Base-by-base conservation (phyloP, 2,329 filamentous ascomycete genomes). In the Fusarium sp. region DNA sequence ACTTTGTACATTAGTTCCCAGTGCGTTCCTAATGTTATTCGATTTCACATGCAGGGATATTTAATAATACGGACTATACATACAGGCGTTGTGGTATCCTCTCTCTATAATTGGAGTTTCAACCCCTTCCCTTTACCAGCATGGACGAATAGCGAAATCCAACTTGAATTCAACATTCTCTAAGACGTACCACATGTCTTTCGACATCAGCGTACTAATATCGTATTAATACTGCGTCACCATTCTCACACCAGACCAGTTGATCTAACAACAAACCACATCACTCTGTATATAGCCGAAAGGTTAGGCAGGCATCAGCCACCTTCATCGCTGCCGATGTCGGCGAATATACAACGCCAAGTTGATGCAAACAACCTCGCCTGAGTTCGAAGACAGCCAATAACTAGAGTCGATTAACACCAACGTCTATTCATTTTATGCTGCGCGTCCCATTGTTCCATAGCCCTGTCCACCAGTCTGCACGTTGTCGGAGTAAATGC, bases 401-500 rank as follows among this genome's bases (percentile, higher is more conserved):
- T 6, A 25, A 52, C 18, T 23, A 35, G 32, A 19, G 9, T 60
- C 25, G 5, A 38, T 32, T 12, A 23, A 35, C 52, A 32, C 33
- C 18, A n/a, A 37, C 32, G 38, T 23, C 23, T 63, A 42, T 15
- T 28, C 38, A 28, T 42, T n/a, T 61, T 69, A 76, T 46, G 43
- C 69, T n/a, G 72, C 63, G 64, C 83, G 82, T 57, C 77, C 81
- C 69, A 87, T 84, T 2, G 86, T 88, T 59, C 88, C 88, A 76
- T 90, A 93, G 72, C 90, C 89, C 56, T 90, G 87, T 72, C 91
- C 91, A n/a, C 92, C 92, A 8, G 85, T 89, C 83, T 94, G 91
- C n/a, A 95, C 89, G 40, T 89, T 88, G 40, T 93, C 88, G 76
- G 90, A 93, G 80, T 92, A 95, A 23, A 95, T 88, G 33, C 92